Evolutionary conservation across 192 early-diverging fungal genomes (phyloP).

Genomic region (Dissophora globulifera): DNA sequence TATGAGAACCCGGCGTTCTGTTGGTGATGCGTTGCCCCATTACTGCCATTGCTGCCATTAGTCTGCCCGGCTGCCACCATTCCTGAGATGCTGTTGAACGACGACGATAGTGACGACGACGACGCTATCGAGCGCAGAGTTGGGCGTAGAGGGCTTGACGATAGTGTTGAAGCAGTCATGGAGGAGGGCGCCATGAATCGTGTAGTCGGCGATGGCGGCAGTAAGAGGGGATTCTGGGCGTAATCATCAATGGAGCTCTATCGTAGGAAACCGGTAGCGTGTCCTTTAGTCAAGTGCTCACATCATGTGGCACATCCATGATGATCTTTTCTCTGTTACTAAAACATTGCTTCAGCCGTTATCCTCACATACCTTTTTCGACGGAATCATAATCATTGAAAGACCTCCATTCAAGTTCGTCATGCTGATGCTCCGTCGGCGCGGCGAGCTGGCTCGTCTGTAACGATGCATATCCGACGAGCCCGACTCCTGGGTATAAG

Average conservation of each 20-base stretch:
- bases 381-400: slow-evolving; percentile 46
- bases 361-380: slow-evolving; percentile 29
- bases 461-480: slow-evolving; percentile 25
- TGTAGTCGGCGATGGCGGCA: slow-evolving; percentile 45
- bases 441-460: slow-evolving; percentile 47
- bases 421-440: slow-evolving; percentile 51
- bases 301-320: neutral
- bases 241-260: slow-evolving; percentile 45
- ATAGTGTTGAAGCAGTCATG: slow-evolving; percentile 25
- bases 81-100: slow-evolving; percentile 36
- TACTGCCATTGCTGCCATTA: slow-evolving; percentile 21
- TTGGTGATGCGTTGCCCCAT: slow-evolving; percentile 9
- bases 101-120: slow-evolving; percentile 47
- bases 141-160: slow-evolving; percentile 45
- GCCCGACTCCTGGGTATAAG: slow-evolving; percentile 24
- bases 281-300: slow-evolving; percentile 5
- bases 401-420: slow-evolving; percentile 40
- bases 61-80: slow-evolving; percentile 8
- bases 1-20: neutral
- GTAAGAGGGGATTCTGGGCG: slow-evolving; percentile 35
- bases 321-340: neutral
- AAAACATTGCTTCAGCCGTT: neutral
- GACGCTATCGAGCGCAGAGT: slow-evolving; percentile 41
- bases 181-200: slow-evolving; percentile 43
- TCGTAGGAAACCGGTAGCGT: neutral